Evolutionary conservation across 257 asterid genomes (phyloP), one percentile per base, ranked within the genome.

Genomic region (Agastache rugosa): DNA sequence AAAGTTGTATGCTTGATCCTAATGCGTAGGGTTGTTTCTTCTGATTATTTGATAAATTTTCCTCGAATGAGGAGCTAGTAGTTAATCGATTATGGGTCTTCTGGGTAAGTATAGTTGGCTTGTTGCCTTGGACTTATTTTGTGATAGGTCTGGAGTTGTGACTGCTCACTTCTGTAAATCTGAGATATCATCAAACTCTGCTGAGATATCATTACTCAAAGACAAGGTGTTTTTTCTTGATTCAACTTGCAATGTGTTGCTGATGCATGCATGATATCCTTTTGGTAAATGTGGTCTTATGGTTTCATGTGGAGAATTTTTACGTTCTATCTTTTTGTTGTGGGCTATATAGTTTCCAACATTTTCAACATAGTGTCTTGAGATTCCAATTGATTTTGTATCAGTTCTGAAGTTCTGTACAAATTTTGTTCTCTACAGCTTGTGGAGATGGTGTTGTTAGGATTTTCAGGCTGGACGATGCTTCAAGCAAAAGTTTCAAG

Each of bases 391-490:
- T 55, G 31, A 19, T 50, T 54, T 51, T 42, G 53, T 48, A 48
- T 15, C 15, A 20, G 19, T 60, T 70, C 63, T 69, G 62, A 69
- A 51, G 73, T 51, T 59, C 11, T 50, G 23, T 63, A 58, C 55
- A 25, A 27, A 27, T 64, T 74, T 71, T 50, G 75, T 69, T 73
- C 67, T 74, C 64, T 55, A 67, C 96, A 92, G 99, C 96, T 77
- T 95, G 98, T 67, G 95, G 89, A 69, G 99, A 95, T 74, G 96
- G 96, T 27, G 81, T 87, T 82, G 83, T 92, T 75, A 85, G 99
- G 92, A 86, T 94, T 76, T 94, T 94, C 93, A 89, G 79, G 84
- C 77, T 94, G 96, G 99, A 94, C 70, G 98, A 95, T 76, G 98
- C 85, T 53, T 73, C 94, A 65, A 89, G 94, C 86, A 95, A 90